Base-by-base conservation (phyloP, 2,329 filamentous ascomycete species). In the Mollisiaceae sp. region DNA sequence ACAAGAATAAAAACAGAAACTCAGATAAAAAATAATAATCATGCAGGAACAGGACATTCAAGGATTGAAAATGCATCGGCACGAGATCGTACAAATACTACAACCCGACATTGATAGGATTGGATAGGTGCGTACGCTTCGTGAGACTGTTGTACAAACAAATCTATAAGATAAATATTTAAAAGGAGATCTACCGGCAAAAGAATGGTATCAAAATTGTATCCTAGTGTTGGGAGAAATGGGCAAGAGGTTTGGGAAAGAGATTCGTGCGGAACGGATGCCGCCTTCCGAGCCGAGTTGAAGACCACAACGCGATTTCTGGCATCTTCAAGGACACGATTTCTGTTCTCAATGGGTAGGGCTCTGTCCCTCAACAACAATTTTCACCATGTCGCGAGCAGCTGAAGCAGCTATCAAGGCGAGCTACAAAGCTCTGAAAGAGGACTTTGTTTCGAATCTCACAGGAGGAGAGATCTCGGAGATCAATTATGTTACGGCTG, bases 401-500 rank as follows among this genome's bases (percentile, higher is more conserved):
- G 70, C 72, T 55, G 70, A 74, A 68, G 70, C 77, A 70, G 77
- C 77, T 66, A 78, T 75, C 73, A 77, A 80, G 56, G 78, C 79
- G 65, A 89, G 85, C 79, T 97, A 97, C 83, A 99, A 97, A 81
- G 87, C 91, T 74, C 85, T 91, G 72, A 99, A 99, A 82, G 94
- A 97, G 82, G 93, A 93, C 76, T 97, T 97, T 78, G 95, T 99
- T 75, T 97, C 94, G 62, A 92, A 93, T 77, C 87, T 97, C 36
- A 89, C 90, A 8, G 95, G 95, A 47, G 93, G 95, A 65, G 85
- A 88, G 38, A 89, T 97, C 67, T 81, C 85, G 71, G 95, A 99
- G 77, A 94, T 99, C 80, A 94, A 94, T 77, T 85, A 87, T 73
- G 91, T 98, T 72, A 93, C 92, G 57, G 85, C 91, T 58, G 90